Evolutionary conservation across 2,329 filamentous ascomycete species (phyloP), one percentile per base, ranked within the genome.

Genomic region (Aureobasidium sp.): DNA sequence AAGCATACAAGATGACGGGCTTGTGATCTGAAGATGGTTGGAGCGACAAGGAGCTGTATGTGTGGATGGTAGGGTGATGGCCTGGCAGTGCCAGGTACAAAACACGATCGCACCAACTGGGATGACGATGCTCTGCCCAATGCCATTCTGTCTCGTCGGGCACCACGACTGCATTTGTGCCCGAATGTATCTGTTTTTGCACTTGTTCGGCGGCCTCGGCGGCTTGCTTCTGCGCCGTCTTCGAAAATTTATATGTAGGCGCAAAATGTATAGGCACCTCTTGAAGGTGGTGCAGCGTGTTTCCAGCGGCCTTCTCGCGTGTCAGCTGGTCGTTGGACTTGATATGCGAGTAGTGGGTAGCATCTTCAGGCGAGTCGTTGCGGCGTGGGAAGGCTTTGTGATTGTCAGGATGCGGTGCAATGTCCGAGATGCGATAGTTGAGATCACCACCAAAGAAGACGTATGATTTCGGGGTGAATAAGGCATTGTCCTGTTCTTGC

Each of bases 71-170:
- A n/a, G 90, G 80, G 8, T 78, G 24, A 73, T 73, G 22, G 82
- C 84, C 24, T 81, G 75, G 67, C 11, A 71, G 66, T 2, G 70
- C 69, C 2, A 93, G 78, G 73, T 86, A 97, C 22, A 97, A 78
- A 22, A 97, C 87, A 3, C 94, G 85, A 74, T 97, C 94, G 69
- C 91, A 96, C 94, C 93, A 97, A 69, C 87, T 87, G 1, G 94
- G 92, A 81, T 90, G 95, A 49, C 94, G 86, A 72, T 95, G 89
- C 62, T 80, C 78, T 8, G 91, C 89, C 83, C 91, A 97, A 35
- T 79, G 76, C 86, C 88, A 93, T 12, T 81, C 74, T 45, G 66
- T 47, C 56, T 67, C 65, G 19, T 70, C 56, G 17, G 56, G 47
- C 68, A 48, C 67, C 65, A 15, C 72, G 67, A 22, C 45, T 60